Conservation (phyloP, 2,329 filamentous ascomycete genomes). For the Venturia asperata region DNA sequence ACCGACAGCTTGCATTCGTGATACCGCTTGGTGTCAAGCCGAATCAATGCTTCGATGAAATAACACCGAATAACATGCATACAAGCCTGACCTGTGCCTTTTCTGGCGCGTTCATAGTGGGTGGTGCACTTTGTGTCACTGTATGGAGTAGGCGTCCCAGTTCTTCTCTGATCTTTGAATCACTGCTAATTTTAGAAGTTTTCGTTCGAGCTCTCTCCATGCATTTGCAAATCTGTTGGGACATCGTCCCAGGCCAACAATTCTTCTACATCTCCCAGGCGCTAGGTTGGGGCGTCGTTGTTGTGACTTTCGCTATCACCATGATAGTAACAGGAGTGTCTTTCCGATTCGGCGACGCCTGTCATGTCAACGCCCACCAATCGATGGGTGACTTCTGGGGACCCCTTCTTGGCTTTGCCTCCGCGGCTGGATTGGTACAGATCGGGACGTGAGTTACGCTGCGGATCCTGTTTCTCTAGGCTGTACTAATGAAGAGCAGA, state of each 20-base stretch:
- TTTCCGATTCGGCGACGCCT: constrained; percentile 84
- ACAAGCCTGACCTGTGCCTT: constrained; percentile 75
- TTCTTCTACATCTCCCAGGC: constrained; percentile 84
- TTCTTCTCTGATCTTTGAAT: not conserved
- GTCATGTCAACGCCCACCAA: constrained; percentile 87
- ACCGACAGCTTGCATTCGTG: constrained; percentile 71
- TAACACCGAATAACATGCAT: constrained; percentile 91
- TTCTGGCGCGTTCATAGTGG: constrained; percentile 76
- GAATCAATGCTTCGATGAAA: constrained; percentile 76
- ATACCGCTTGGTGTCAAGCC: constrained; percentile 74
- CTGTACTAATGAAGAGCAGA: constrained; percentile 23
- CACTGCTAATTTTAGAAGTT: constrained; percentile 36
- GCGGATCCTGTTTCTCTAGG: constrained; percentile 17
- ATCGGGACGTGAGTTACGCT: constrained; percentile 62
- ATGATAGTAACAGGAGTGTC: constrained; percentile 85
- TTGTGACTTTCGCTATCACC: constrained; percentile 65
- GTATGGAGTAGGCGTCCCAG: constrained; percentile 60
- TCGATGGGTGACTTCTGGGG: constrained; percentile 85
- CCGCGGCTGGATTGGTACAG: constrained; percentile 69
- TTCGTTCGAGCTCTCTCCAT: constrained; percentile 85
- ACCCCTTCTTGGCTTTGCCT: constrained; percentile 72
- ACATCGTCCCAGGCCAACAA: constrained; percentile 74
- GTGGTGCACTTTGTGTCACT: constrained; percentile 75
- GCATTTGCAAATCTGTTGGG: constrained; percentile 97
- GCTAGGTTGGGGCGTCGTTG: constrained; percentile 77